Evolutionary conservation across 768 basidiomycete genomes (phyloP).

Genomic region (Mycena olivaceomarginata): DNA sequence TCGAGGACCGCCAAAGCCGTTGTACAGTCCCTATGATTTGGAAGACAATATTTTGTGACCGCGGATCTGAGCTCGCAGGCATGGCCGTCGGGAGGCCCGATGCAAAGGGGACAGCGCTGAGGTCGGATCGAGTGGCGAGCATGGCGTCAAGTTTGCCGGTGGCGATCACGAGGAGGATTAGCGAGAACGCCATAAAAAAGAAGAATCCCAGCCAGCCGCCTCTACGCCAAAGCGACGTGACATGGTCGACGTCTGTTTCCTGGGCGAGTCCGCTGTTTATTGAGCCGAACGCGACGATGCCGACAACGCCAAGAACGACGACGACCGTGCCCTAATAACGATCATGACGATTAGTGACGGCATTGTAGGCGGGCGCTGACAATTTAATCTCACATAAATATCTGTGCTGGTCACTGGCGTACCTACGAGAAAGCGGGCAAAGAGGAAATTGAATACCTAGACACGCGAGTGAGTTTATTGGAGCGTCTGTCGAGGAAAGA

Average conservation of each 20-base stretch:
- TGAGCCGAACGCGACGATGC: conserved; percentile 91
- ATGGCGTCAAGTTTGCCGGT: conserved; percentile 85
- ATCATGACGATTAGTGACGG: conserved; percentile 2
- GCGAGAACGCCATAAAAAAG: conserved; percentile 83
- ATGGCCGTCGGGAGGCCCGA: conserved; percentile 55
- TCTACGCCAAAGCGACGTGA: conserved; percentile 91
- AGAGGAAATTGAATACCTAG: conserved; percentile 93
- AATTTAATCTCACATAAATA: conserved; percentile 76
- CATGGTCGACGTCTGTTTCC: conserved; percentile 83
- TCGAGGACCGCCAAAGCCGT: conserved; percentile 65
- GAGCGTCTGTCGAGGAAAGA: background rate
- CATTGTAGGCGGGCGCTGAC: conserved; percentile 1
- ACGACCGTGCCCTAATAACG: conserved; percentile 82
- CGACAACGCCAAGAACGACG: conserved; percentile 89
- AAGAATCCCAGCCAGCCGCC: conserved; percentile 95
- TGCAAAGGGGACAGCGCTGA: conserved; percentile 75
- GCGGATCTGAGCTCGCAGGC: conserved; percentile 23
- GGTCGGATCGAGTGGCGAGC: conserved; percentile 81
- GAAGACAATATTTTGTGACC: conserved; percentile 26
- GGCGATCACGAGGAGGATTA: conserved; percentile 80
- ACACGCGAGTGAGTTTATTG: background rate
- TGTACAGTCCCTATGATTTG: conserved; percentile 55
- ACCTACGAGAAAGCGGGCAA: conserved; percentile 92
- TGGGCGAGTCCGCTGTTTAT: conserved; percentile 87
- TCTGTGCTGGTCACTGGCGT: conserved; percentile 90